Evolutionary conservation across 2,329 filamentous ascomycete species (phyloP), one percentile per base, ranked within the genome.

Genomic region (Hypomyces rosellus): DNA sequence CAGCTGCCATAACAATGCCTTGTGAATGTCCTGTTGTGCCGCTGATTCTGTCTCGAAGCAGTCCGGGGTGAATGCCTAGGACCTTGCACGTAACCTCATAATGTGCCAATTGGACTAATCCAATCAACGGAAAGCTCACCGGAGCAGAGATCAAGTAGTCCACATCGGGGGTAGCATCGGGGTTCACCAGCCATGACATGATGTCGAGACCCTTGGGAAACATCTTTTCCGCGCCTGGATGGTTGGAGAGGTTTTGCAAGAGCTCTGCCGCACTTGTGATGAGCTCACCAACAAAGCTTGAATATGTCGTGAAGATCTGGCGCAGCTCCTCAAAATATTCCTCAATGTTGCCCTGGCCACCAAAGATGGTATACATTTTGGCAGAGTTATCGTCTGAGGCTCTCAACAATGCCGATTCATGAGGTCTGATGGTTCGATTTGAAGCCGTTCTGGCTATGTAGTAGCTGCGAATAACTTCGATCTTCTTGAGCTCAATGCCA

Each of bases 291-390:
- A 96, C 83, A 59, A 99, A 95, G 25, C 87, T 87, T 12, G 88
- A 86, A 72, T 99, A 99, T 53, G 91, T 96, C 61, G 78, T 84
- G 74, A 92, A 92, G 52, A 97, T 81, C 68, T 95, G 87, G 50
- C 93, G 85, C 55, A 99, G 81, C 74, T 99, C 93, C 60, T 99
- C 92, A 63, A 99, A 99, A 73, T 99, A 99, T 73, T 99, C 95
- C 71, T 99, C 92, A 57, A 99, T 97, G 70, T 99, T 99, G 61
- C 93, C 93, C 69, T 99, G 93, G 6, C 93, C 93, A 53, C 93
- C 93, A 59, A 97, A 96, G 55, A 99, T 90, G 57, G 85, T 91
- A 74, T 96, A 99, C 53, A 99, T 81, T 61, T 82, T 85, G 49
- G 91, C 91, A 50, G 85, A 84, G 55, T 82, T 85, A 55, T 96